Evolutionary conservation across 768 basidiomycete genomes (phyloP), one percentile per base, ranked within the genome.

Genomic region (Suillus paluster): DNA sequence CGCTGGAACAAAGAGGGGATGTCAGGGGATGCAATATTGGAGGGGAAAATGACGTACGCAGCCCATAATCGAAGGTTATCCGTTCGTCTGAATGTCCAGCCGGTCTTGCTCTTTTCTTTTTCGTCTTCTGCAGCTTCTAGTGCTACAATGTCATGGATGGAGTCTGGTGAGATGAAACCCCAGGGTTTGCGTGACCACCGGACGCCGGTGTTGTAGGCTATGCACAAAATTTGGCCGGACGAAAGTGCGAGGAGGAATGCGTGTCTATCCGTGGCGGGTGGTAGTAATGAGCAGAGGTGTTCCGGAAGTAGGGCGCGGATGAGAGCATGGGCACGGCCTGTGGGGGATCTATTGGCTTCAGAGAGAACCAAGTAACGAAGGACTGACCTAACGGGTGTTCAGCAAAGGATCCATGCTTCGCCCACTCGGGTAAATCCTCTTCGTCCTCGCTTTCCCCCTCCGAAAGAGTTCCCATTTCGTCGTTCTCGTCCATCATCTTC

Each of bases 1-100:
- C 94, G 2, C 93, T 90, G 63, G 36, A 60, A 30, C 34, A 7
- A 57, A 1, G 3, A 17, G 53, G 27, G 33, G 17, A 44, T 48
- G 14, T 39, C 21, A 59, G n/a, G 57, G 23, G 48, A 41, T 58
- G 21, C 46, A 19, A 34, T 17, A 42, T 42, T 38, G 23, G 27
- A 46, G 17, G 19, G 50, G 38, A 41, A 23, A 10, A 55, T 38
- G 25, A 84, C 90, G 57, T 70, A 94, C 92, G 91, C 94, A 48
- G 86, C 88, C 89, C 92, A 96, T 23, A 94, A 73, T 27, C 92
- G 80, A 33, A 97, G 76, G 71, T 96, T 97, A 73, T 96, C 95
- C 2, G 87, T 91, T 60, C 94, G 77, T 63, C 95, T 79, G 71
- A 94, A 96, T 21, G 94, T 94, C 90, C 92, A 94, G 0, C 88